Base-by-base conservation (phyloP, 208 protist species). In the Phytomonas sp. region DNA sequence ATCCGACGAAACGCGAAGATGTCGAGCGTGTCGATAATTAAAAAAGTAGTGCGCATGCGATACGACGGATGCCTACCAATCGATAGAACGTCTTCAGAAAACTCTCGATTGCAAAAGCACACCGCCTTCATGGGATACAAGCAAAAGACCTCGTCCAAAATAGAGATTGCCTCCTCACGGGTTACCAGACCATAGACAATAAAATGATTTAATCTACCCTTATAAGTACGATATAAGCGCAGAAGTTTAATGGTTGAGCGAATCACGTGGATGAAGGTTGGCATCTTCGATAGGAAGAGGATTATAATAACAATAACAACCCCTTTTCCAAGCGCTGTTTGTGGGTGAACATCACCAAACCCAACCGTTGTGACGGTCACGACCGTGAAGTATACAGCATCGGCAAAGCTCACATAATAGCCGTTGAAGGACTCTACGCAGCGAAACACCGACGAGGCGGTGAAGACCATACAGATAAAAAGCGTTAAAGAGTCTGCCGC, bases 41-140 rank as follows among this genome's bases (percentile, higher is more conserved):
- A 71, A 67, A 95, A 95, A 2, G 68, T 89, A 68, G 83, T 81
- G 33, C 90, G 86, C 69, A 92, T 66, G 34, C 85, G 80, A 60
- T 95, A 95, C 8, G 79, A 83, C n/a, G 90, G 87, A 71, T 95
- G 79, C 6, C 87, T 77, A 32, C 85, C 85, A 63, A 95, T 84
- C 30, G 83, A 73, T 4, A 82, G 26, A 9, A 95, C 90, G 62
- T 95, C 85, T 28, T 70, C 62, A 11, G 76, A 26, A 65, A 92
- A 92, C 23, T 69, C 72, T 62, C 79, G 89, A 62, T 89, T 91
- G 68, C 90, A 95, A 76, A 95, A 95, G 73, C 87, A 92, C 8
- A 95, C 87, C 0, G 82, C 76, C 72, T 93, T 95, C 78, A 86
- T 89, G 34, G 85, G 90, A 73, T 95, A 90, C 11, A 95, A 71